Conservation (phyloP, 2,329 filamentous ascomycete species). For the Elsinoe ampelina region DNA sequence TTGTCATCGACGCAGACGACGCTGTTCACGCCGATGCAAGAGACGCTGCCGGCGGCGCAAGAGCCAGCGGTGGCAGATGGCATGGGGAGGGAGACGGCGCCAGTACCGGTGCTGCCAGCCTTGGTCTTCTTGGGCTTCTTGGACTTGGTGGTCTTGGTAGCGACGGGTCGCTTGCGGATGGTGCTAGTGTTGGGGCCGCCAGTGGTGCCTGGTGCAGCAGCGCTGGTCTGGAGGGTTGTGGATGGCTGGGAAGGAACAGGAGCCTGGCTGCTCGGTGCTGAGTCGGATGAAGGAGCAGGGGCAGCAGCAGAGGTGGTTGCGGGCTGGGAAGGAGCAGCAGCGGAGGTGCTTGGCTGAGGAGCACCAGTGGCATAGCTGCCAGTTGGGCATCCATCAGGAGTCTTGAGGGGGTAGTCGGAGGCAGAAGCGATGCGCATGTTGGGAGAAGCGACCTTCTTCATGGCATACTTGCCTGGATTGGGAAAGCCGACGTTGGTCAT, state of each 20-base stretch:
- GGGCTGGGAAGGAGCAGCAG: conserved; percentile 4
- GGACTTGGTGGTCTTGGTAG: conserved; percentile 1
- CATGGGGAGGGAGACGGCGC: conserved; percentile 11
- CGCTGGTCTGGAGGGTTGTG: conserved; percentile 5
- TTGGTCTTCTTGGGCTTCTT: conserved; percentile 15
- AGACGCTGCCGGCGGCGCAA: conserved; percentile 21
- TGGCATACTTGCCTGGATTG: conserved; percentile 52
- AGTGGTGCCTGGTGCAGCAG: conserved; percentile 8
- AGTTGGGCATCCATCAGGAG: conserved; percentile 18
- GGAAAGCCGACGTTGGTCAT: conserved; percentile 56
- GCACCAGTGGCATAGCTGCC: neutral
- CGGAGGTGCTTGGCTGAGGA: conserved; percentile 11
- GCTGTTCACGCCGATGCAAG: conserved; percentile 33
- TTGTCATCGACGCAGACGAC: conserved; percentile 36
- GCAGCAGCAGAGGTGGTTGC: neutral
- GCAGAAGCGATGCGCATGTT: conserved; percentile 16
- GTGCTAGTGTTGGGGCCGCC: conserved; percentile 13
- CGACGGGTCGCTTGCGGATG: conserved; percentile 15
- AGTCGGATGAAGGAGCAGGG: neutral
- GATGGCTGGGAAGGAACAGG: conserved; percentile 1
- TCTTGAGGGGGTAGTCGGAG: conserved; percentile 19
- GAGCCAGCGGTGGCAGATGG: conserved; percentile 13
- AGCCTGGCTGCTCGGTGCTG: neutral
- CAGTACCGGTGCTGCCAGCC: conserved; percentile 10
- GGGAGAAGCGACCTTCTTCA: conserved; percentile 27